Evolutionary conservation across 2,329 filamentous ascomycete genomes (phyloP).

Genomic region (Colletotrichum aenigma): DNA sequence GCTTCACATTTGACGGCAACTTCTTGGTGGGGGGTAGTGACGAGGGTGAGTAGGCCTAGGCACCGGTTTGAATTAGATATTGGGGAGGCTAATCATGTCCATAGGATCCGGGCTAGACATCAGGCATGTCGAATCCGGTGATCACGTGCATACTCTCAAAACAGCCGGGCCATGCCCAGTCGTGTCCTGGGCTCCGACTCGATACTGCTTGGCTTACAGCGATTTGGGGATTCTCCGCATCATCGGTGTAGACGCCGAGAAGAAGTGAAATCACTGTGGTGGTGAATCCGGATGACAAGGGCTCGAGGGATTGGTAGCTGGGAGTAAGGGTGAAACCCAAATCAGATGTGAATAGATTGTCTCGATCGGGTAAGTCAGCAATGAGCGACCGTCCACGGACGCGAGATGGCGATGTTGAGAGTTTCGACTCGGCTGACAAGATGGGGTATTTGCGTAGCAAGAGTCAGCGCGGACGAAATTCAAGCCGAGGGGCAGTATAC

Average conservation of each 20-base stretch:
- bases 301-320: background rate
- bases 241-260: conserved; percentile 60
- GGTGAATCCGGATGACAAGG: background rate
- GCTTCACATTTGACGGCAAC: conserved; percentile 80
- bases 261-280: conserved; percentile 34
- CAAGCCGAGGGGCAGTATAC: background rate
- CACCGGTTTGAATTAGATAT: background rate
- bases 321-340: background rate
- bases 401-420: background rate
- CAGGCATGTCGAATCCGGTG: conserved; percentile 75
- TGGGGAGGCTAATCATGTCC: background rate
- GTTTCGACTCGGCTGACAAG: background rate
- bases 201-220: conserved; percentile 76
- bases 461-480: conserved; percentile 6
- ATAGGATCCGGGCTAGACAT: conserved; percentile 68
- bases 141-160: conserved; percentile 74
- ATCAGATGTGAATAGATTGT: background rate
- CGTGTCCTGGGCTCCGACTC: conserved; percentile 77
- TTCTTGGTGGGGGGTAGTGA: conserved; percentile 78
- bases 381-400: background rate
- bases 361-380: background rate
- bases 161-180: conserved; percentile 67
- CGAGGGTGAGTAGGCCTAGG: conserved; percentile 56
- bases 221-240: conserved; percentile 74
- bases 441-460: background rate